phyloP scores from a whole-genome alignment of 2,329 filamentous ascomycete genomes.

The Coniella vitis region DNA sequence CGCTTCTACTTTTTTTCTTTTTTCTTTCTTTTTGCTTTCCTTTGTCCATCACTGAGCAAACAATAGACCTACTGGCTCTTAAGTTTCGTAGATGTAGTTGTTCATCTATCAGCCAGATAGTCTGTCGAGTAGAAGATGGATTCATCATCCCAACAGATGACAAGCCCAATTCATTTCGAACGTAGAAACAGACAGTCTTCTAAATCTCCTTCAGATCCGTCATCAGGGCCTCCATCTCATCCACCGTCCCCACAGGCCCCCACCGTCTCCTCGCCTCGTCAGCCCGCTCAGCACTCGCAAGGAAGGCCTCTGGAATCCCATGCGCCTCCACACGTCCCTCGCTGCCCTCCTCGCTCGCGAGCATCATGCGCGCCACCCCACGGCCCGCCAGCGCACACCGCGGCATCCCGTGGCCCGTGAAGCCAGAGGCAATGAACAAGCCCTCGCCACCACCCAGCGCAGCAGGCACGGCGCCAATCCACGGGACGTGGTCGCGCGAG shows the following conservation, averaged over 20 bases:
- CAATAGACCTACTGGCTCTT: too few relatives aligned
- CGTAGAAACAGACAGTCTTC: too few relatives aligned
- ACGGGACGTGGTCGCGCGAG: slow-evolving; percentile 59
- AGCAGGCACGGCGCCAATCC: slow-evolving; percentile 61
- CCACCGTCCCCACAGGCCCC: slow-evolving; percentile 13
- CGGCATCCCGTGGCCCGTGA: slow-evolving; percentile 73
- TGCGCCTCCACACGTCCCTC: slow-evolving; percentile 32
- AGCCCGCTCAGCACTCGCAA: slow-evolving; percentile 28
- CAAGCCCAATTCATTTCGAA: too few relatives aligned
- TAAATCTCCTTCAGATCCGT: slow-evolving; percentile 6
- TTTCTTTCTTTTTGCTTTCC: too few relatives aligned
- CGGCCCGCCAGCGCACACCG: slow-evolving; percentile 61
- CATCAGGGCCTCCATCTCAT: slow-evolving; percentile 14
- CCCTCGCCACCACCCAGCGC: slow-evolving; percentile 44
- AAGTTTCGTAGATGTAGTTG: too few relatives aligned
- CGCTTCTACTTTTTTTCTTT: neutral
- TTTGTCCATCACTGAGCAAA: too few relatives aligned
- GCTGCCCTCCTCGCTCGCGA: slow-evolving; percentile 15
- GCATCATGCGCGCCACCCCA: slow-evolving; percentile 55
- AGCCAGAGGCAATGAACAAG: slow-evolving; percentile 59
- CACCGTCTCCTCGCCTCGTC: slow-evolving; percentile 17
- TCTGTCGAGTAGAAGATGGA: too few relatives aligned
- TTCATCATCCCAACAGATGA: too few relatives aligned
- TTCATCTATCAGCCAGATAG: too few relatives aligned
- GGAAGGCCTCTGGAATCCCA: slow-evolving; percentile 37